Evolutionary conservation across 139 green algal genomes (phyloP).

Genomic region (Chlamydomonas eustigma): DNA sequence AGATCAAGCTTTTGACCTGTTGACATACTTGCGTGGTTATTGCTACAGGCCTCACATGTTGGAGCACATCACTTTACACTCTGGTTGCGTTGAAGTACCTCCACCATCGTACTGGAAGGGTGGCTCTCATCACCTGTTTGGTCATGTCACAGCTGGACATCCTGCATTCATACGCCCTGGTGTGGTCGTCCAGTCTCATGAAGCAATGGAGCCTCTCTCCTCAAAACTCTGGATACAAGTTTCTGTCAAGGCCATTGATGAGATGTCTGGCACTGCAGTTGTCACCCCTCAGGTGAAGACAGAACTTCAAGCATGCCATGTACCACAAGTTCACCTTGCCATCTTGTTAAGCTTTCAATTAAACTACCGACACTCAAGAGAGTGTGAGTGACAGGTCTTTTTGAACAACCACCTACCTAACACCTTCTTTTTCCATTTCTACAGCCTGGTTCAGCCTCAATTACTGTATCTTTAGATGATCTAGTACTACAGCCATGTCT

Average conservation of each 20-base stretch:
- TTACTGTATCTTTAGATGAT: not conserved
- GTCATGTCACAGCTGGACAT: too few relatives aligned
- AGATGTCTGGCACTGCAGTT: not conserved
- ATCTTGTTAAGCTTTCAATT: not conserved
- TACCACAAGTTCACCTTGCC: not conserved
- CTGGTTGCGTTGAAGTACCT: too few relatives aligned
- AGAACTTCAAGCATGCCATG: not conserved
- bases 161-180: too few relatives aligned
- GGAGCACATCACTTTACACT: too few relatives aligned
- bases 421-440: not conserved
- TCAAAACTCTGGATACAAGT: not conserved
- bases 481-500: not conserved
- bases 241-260: not conserved
- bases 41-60: too few relatives aligned
- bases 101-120: too few relatives aligned
- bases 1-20: too few relatives aligned
- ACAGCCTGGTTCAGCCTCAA: not conserved
- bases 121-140: too few relatives aligned
- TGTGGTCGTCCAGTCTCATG: too few relatives aligned
- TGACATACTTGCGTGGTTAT: too few relatives aligned
- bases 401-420: not conserved
- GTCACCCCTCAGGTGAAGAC: not conserved
- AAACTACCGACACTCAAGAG: not conserved
- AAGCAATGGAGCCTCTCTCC: too few relatives aligned
- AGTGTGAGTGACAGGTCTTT: not conserved